Evolutionary conservation across 2,329 filamentous ascomycete species (phyloP).

Genomic region (Phoma sp.): DNA sequence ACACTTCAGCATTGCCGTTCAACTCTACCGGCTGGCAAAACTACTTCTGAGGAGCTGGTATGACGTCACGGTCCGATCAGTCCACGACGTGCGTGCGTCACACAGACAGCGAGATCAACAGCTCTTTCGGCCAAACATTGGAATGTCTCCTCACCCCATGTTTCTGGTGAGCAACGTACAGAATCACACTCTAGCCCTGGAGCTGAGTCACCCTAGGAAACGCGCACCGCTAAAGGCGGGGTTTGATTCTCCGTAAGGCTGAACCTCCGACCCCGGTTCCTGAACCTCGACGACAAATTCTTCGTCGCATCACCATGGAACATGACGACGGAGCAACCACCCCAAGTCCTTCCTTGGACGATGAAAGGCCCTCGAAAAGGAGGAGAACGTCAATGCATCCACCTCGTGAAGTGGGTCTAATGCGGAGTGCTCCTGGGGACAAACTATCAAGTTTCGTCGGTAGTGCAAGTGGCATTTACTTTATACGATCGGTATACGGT

Average conservation of each 20-base stretch:
- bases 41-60: conserved; percentile 7
- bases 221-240: conserved; percentile 11
- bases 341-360: not conserved
- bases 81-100: not conserved
- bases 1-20: conserved; percentile 2
- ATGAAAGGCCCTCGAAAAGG: conserved; percentile 21
- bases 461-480: conserved; percentile 65
- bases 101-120: too few species aligned
- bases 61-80: not conserved
- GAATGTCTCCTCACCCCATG: too few species aligned
- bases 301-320: conserved; percentile 10
- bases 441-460: conserved; percentile 62
- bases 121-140: too few species aligned
- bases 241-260: conserved; percentile 19
- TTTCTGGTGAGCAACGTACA: not conserved
- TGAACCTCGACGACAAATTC: not conserved
- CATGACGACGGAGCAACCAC: conserved; percentile 8
- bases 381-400: conserved; percentile 23
- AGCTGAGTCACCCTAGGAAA: not conserved
- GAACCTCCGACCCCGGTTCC: not conserved
- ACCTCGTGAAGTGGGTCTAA: conserved; percentile 56
- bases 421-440: conserved; percentile 57
- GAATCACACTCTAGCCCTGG: not conserved
- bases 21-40: conserved; percentile 15
- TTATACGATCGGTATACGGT: conserved; percentile 62